A percentile compares a stretch with the other conserved stretches of the same genome.
phyloP scores from a whole-genome alignment of 768 basidiomycete genomes.

The Leccinum boreale region DNA sequence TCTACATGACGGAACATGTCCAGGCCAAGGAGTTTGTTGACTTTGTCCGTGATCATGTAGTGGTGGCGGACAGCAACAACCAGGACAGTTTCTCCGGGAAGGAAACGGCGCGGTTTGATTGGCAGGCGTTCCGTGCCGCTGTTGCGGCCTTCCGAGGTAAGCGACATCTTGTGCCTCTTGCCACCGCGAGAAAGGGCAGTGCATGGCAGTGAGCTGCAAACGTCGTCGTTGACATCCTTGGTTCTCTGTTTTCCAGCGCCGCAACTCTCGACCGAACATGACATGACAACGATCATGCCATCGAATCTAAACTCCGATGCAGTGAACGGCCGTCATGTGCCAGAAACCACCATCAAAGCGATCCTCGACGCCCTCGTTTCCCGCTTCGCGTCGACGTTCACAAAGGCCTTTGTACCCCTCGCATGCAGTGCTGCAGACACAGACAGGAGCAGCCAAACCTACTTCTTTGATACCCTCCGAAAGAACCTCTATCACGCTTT shows the following conservation, averaged over 20 bases:
- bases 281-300: neutral
- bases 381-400: neutral
- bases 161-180: neutral
- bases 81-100: neutral
- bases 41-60: slow-evolving; percentile 1
- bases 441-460: neutral
- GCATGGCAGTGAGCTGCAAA: neutral
- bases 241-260: neutral
- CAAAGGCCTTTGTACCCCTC: neutral
- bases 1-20: neutral
- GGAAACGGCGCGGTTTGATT: neutral
- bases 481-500: slow-evolving; percentile 3
- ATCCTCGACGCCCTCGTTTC: slow-evolving; percentile 2
- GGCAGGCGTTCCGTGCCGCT: slow-evolving; percentile 1
- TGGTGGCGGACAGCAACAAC: neutral
- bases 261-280: neutral
- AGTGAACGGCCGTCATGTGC: neutral
- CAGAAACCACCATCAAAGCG: neutral
- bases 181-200: neutral
- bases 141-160: neutral
- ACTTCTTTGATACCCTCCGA: slow-evolving; percentile 5
- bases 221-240: neutral
- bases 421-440: too few relatives aligned
- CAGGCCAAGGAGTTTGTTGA: slow-evolving; percentile 6
- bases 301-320: neutral